Conservation (phyloP, 371 early-diverging fungal species). For the Mucor plumbeus region DNA sequence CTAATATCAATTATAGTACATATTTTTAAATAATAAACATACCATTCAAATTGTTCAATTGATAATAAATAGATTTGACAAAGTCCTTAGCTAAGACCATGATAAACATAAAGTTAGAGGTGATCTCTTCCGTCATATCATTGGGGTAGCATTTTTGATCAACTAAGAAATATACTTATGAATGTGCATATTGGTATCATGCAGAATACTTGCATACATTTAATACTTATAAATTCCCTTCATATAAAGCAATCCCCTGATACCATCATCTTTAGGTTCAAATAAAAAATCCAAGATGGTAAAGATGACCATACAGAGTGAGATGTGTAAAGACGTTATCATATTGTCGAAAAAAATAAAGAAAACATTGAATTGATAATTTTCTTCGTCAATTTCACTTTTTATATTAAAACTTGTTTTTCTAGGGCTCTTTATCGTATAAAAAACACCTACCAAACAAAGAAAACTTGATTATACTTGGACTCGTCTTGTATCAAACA, state of each 20-base stretch:
- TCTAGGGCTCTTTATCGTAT: too few relatives aligned
- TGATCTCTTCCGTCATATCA: not conserved
- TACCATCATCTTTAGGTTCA: not conserved
- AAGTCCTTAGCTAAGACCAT: not conserved
- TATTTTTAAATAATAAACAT: not conserved
- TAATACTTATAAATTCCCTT: not conserved
- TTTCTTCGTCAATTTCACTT: too few relatives aligned
- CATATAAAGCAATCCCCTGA: not conserved
- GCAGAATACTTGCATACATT: not conserved
- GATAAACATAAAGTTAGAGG: not conserved
- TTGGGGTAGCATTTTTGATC: not conserved
- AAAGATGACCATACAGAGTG: not conserved
- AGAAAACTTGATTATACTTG: too few relatives aligned
- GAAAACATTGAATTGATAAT: not conserved
- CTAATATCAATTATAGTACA: not conserved
- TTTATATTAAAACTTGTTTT: too few relatives aligned
- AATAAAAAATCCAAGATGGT: not conserved
- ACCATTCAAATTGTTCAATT: constrained; percentile 1
- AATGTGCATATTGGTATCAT: not conserved
- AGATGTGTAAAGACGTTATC: not conserved
- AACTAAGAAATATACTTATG: not conserved
- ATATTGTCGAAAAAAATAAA: not conserved
- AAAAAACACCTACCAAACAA: too few relatives aligned
- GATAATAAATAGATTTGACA: not conserved
- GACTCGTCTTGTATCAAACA: too few relatives aligned